phyloP scores from a whole-genome alignment of 1,284 basidiomycete species.

The Ganoderma resinaceum region DNA sequence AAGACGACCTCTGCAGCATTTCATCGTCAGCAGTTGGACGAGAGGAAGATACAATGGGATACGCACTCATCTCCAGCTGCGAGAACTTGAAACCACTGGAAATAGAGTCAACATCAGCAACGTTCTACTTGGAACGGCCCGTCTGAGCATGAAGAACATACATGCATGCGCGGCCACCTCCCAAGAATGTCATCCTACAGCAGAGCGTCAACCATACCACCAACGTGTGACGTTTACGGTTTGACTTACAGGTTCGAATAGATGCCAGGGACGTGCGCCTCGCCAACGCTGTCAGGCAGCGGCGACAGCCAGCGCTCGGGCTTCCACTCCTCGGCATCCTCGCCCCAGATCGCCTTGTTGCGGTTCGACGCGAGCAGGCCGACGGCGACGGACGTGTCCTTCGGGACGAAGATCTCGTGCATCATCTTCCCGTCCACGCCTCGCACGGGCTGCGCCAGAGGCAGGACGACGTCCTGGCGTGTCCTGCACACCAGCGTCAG shows the following conservation, averaged over 20 bases:
- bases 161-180: conserved; percentile 36
- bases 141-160: conserved; percentile 6
- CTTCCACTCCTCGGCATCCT: conserved; percentile 60
- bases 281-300: conserved; percentile 26
- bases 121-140: not conserved
- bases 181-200: conserved; percentile 35
- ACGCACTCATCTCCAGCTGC: conserved; percentile 31
- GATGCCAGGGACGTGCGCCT: conserved; percentile 32
- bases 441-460: conserved; percentile 33
- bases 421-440: conserved; percentile 41
- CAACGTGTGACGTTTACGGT: not conserved
- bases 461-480: conserved; percentile 30
- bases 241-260: conserved; percentile 20
- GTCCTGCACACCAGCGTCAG: conserved; percentile 20
- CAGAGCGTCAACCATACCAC: too few relatives aligned
- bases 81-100: conserved; percentile 29
- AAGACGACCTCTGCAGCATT: conserved; percentile 16
- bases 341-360: conserved; percentile 58
- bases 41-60: not conserved
- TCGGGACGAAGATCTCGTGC: conserved; percentile 46
- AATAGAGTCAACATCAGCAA: not conserved
- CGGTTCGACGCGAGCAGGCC: conserved; percentile 56
- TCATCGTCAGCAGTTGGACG: not conserved
- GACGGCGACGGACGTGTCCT: conserved; percentile 55
- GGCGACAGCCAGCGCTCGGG: conserved; percentile 40